Evolutionary conservation across 164 flowering plant species (phyloP).

Genomic region (Stephania yunnanensis): DNA sequence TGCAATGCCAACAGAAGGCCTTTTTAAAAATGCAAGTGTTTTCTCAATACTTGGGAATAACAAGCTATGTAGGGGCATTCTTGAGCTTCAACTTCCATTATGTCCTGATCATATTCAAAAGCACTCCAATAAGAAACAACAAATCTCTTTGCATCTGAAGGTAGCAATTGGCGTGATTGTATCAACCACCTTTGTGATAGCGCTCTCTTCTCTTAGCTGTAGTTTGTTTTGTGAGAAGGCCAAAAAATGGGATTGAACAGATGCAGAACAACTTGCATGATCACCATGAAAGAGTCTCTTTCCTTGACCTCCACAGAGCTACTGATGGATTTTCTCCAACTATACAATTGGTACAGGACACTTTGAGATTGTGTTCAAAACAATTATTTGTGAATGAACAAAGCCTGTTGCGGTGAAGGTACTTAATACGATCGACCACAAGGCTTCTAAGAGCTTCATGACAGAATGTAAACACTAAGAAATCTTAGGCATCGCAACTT

Average conservation of each 20-base stretch:
- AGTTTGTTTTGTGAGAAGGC: neutral
- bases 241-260: neutral
- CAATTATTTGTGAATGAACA: neutral
- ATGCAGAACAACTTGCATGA: neutral
- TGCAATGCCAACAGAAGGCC: neutral
- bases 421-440: neutral
- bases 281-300: constrained; percentile 4
- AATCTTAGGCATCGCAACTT: constrained; percentile 8
- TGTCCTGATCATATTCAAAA: neutral
- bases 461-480: constrained; percentile 9
- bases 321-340: constrained; percentile 7
- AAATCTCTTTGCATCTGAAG: neutral
- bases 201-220: too few species aligned
- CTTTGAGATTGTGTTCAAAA: constrained; percentile 9
- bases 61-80: constrained; percentile 13
- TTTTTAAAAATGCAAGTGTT: constrained; percentile 8
- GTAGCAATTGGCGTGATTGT: neutral
- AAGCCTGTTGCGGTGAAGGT: neutral
- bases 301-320: neutral
- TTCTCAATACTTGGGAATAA: constrained; percentile 7
- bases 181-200: neutral
- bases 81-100: neutral
- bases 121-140: neutral
- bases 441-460: constrained; percentile 12
- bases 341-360: constrained; percentile 9